Base-by-base conservation (phyloP, 495 filamentous ascomycete genomes). In the Penicillium alfredii region DNA sequence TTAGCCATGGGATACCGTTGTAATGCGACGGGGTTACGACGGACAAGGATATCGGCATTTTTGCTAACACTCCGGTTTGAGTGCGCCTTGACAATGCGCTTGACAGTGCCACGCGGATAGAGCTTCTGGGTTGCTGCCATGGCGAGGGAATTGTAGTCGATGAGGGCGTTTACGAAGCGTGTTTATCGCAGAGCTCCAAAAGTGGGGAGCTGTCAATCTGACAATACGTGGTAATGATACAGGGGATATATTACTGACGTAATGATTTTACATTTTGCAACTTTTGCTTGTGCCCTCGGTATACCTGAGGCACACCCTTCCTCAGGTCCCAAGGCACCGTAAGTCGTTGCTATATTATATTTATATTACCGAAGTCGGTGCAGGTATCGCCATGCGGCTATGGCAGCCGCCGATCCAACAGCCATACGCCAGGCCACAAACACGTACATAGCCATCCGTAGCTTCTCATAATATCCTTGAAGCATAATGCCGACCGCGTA, bases 81-180 rank as follows among this genome's bases (percentile, higher is more conserved):
- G 58, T 94, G 87, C 18, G 88, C 88, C 67, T 93, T 94, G 44
- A 94, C 73, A 21, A 89, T 89, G 44, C 86, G 84, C 61, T 85
- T 90, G 39, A 94, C 72, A 1, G 86, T 88, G 3, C 77, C 79
- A 23, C 88, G 81, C 2, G 89, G 89, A 43, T 94, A 94, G 13
- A 86, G 75, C 54, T 86, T 88, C 52, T 86, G 64, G 6, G 60
- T 60, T n/a, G 54, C 58, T 22, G 51, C 61, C 67, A 71, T 71
- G 26, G 16, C 24, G 8, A 12, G 10, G 17, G 20, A 25, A n/a
- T 25, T 19, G 27, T 15, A 31, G 34, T 1, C 7, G 19, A 28
- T 30, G 18, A 6, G 17, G 45, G 9, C 26, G 23, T 9, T n/a
- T 25, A n/a, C n/a, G n/a, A n/a, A n/a, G n/a, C n/a, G n/a, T n/a